A percentile compares a stretch with the other conserved stretches of the same genome.
Conservation (phyloP, 305 asterid species). For the Ilex paraguariensis region DNA sequence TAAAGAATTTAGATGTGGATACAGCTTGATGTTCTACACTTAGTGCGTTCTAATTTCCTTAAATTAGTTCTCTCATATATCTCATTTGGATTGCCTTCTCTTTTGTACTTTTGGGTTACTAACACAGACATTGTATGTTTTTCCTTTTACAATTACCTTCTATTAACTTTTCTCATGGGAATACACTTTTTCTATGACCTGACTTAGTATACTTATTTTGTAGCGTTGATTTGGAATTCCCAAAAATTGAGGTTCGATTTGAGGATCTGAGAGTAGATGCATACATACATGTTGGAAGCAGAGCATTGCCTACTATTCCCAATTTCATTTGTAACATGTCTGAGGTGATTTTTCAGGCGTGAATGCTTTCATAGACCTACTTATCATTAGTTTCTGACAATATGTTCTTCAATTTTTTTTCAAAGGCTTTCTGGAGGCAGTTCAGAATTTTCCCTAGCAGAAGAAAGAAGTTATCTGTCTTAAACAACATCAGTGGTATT, state of each 20-base stretch:
- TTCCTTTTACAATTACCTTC: too few relatives aligned
- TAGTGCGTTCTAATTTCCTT: too few relatives aligned
- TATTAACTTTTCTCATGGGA: too few relatives aligned
- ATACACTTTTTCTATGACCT: too few relatives aligned
- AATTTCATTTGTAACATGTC: constrained; percentile 67
- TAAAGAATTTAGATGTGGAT: too few relatives aligned
- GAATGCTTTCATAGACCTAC: constrained; percentile 2
- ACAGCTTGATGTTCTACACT: too few relatives aligned
- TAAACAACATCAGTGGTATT: constrained; percentile 58
- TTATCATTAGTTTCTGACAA: constrained; percentile 8
- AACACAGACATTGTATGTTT: too few relatives aligned
- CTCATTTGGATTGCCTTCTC: too few relatives aligned
- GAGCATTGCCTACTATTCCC: constrained; percentile 80
- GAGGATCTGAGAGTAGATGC: constrained; percentile 61
- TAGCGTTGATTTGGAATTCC: constrained; percentile 68
- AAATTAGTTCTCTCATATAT: too few relatives aligned
- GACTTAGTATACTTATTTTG: background rate
- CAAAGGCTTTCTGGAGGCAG: constrained; percentile 54
- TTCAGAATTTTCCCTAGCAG: constrained; percentile 53
- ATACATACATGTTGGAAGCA: constrained; percentile 61
- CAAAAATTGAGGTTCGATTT: constrained; percentile 70
- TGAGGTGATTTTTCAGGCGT: constrained; percentile 39
- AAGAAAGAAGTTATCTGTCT: constrained; percentile 44
- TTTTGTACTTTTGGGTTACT: too few relatives aligned
- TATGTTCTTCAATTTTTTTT: constrained; percentile 10